Evolutionary conservation across 1,284 basidiomycete species (phyloP).

Genomic region (Termitomyces sp.): DNA sequence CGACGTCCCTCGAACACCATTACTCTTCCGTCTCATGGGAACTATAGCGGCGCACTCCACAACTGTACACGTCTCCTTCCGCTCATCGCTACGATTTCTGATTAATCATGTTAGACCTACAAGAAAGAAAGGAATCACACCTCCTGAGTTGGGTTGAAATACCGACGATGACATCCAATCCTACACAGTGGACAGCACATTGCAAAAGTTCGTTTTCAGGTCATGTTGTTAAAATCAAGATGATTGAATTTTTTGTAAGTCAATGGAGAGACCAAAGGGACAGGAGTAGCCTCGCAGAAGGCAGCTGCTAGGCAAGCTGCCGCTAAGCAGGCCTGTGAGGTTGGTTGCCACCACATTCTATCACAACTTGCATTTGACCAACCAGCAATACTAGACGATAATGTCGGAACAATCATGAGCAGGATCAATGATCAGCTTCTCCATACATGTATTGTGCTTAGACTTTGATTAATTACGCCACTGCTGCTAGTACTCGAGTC

Average conservation of each 20-base stretch:
- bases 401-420: neutral
- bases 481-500: neutral
- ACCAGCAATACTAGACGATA: conserved; percentile 6
- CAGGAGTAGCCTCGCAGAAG: conserved; percentile 36
- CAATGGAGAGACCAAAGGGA: conserved; percentile 40
- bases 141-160: conserved; percentile 37
- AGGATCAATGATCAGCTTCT: neutral
- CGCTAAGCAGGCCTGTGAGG: conserved; percentile 40
- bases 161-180: conserved; percentile 31
- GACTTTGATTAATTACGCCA: neutral
- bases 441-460: neutral
- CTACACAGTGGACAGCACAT: conserved; percentile 40
- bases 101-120: conserved; percentile 37
- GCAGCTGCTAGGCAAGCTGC: conserved; percentile 48
- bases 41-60: conserved; percentile 31
- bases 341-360: conserved; percentile 11
- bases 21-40: conserved; percentile 21
- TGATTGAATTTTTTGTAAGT: conserved; percentile 31
- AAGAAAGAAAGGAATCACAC: conserved; percentile 25
- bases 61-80: conserved; percentile 36
- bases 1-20: conserved; percentile 17
- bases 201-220: conserved; percentile 39
- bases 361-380: neutral
- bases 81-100: neutral
- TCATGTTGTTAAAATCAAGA: neutral